Conservation (phyloP, 2,329 filamentous ascomycete species). For the Pseudocercospora crystallina region DNA sequence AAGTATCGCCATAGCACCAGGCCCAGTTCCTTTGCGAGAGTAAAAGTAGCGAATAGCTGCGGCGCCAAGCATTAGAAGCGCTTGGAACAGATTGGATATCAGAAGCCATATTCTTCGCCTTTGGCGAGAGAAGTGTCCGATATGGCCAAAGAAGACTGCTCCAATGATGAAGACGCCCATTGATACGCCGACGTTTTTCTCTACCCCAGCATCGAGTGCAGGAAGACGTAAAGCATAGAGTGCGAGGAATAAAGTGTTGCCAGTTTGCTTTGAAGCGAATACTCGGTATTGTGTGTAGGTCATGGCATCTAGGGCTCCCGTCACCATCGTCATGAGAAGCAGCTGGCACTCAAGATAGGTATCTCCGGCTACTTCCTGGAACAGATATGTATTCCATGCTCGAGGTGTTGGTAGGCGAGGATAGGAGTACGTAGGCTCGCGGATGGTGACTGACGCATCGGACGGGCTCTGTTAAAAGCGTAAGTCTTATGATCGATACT, state of each 20-base stretch:
- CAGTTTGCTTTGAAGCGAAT: conserved; percentile 33
- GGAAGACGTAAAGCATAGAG: conserved; percentile 21
- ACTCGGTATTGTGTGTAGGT: conserved; percentile 32
- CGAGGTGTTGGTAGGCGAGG: conserved; percentile 11
- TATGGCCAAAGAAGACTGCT: conserved; percentile 28
- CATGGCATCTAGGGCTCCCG: conserved; percentile 30
- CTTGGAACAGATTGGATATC: conserved; percentile 25
- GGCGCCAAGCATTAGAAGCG: conserved; percentile 24
- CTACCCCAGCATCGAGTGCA: conserved; percentile 15
- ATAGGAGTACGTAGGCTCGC: not conserved
- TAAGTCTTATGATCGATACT: too few species aligned
- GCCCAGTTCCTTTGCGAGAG: conserved; percentile 10
- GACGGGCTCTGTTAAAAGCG: too few species aligned
- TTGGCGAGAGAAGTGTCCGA: conserved; percentile 26
- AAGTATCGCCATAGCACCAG: conserved; percentile 22
- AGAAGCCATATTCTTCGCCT: conserved; percentile 29
- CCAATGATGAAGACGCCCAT: conserved; percentile 29
- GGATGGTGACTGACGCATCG: too few species aligned
- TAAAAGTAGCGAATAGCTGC: conserved; percentile 26
- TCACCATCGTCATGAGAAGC: conserved; percentile 30
- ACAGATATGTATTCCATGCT: conserved; percentile 26
- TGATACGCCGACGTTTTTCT: conserved; percentile 26
- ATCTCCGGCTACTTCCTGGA: conserved; percentile 29
- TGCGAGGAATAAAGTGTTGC: conserved; percentile 38
- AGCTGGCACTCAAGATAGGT: conserved; percentile 28